A percentile compares a stretch with the other conserved stretches of the same genome.
Conservation (phyloP, 345 rosid species). For the Psidium friedrichsthalianum region DNA sequence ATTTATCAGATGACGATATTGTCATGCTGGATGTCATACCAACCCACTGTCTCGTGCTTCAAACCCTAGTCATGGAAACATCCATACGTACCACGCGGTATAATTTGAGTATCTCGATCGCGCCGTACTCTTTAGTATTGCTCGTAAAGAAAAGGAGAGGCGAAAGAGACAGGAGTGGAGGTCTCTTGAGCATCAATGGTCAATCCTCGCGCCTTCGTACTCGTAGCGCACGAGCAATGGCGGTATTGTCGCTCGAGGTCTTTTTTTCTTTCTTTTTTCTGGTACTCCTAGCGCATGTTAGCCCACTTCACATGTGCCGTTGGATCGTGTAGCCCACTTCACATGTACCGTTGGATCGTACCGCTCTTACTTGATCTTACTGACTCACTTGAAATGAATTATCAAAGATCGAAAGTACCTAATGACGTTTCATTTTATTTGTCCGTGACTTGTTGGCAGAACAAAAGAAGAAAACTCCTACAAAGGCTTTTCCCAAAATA, state of each 20-base stretch:
- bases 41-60: background rate
- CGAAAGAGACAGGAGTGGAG: background rate
- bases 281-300: background rate
- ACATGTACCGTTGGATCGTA: background rate
- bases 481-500: background rate
- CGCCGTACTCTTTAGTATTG: background rate
- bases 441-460: background rate
- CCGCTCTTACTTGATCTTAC: background rate
- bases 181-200: background rate
- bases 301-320: accelerated
- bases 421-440: background rate
- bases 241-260: background rate
- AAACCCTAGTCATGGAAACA: background rate
- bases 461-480: background rate
- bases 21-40: background rate
- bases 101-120: background rate
- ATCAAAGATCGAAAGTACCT: background rate
- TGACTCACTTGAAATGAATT: background rate
- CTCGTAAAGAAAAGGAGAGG: background rate
- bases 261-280: background rate
- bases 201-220: background rate
- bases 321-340: accelerated
- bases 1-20: background rate
- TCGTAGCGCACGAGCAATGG: background rate
- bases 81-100: background rate